A percentile compares a stretch with the other conserved stretches of the same genome.
Conservation (phyloP, 192 early-diverging fungal genomes). For the Haplosporangium gracile region DNA sequence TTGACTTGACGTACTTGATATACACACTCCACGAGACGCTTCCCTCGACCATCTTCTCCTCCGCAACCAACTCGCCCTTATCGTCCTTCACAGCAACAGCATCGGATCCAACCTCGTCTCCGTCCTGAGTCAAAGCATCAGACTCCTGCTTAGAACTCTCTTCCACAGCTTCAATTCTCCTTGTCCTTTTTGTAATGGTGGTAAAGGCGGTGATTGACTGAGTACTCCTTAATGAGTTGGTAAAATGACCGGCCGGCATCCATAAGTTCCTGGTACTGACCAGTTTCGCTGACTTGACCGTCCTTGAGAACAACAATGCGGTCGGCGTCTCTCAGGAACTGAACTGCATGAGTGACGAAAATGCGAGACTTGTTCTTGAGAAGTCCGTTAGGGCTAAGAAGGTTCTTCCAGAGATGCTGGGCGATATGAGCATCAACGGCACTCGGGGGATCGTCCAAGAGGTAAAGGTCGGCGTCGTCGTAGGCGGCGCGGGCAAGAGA, state of each 20-base stretch:
- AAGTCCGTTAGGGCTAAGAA: constrained; percentile 86
- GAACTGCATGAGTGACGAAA: constrained; percentile 85
- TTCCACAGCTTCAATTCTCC: background rate
- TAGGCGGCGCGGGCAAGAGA: constrained; percentile 84
- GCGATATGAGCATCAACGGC: constrained; percentile 73
- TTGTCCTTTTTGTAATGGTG: constrained; percentile 7
- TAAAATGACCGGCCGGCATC: constrained; percentile 65
- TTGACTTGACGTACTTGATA: constrained; percentile 80
- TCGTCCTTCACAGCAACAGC: constrained; percentile 29
- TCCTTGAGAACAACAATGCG: constrained; percentile 77
- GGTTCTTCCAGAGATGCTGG: constrained; percentile 80
- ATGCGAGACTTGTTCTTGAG: constrained; percentile 82
- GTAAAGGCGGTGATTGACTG: constrained; percentile 42
- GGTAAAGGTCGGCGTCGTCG: constrained; percentile 74
- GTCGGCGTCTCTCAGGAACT: constrained; percentile 75
- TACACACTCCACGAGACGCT: constrained; percentile 86
- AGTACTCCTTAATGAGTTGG: constrained; percentile 77
- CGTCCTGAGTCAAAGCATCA: constrained; percentile 61
- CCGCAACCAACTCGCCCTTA: constrained; percentile 74
- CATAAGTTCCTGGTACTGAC: constrained; percentile 76
- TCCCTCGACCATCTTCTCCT: constrained; percentile 88
- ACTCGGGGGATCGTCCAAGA: constrained; percentile 64
- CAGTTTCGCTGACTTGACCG: constrained; percentile 77
- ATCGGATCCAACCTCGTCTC: constrained; percentile 33
- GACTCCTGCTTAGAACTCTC: constrained; percentile 23